These are phyloP conservation scores for Neurospora sp. DNA, from an alignment of 2,329 filamentous ascomycete species.

Conservation along the genomic window DNA sequence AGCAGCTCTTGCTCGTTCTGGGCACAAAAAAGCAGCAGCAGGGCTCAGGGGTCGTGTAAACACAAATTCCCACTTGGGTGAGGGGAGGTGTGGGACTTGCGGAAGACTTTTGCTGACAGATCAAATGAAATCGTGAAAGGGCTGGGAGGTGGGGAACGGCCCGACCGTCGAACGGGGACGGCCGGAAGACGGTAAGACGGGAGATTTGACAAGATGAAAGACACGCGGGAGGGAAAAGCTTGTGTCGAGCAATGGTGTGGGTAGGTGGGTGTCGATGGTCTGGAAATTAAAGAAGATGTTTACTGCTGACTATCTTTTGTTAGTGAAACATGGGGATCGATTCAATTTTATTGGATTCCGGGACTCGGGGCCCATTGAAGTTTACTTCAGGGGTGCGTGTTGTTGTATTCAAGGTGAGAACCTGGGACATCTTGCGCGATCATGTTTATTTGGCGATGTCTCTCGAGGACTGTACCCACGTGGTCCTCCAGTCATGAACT, in stretches of 20 bases:
- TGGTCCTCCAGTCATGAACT: not conserved
- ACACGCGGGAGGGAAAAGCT: not conserved
- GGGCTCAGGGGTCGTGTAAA: not conserved
- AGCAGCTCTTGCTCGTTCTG: not conserved
- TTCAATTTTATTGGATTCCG: not conserved
- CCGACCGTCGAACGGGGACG: not conserved
- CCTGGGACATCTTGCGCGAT: not conserved
- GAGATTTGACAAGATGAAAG: not conserved
- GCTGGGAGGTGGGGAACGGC: not conserved
- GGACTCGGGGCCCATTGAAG: not conserved
- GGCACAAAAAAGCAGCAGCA: not conserved
- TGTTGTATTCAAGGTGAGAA: not conserved
- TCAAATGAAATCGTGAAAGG: not conserved
- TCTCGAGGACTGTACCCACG: not conserved
- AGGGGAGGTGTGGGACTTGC: not conserved
- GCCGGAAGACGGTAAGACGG: not conserved
- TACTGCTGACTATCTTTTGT: not conserved
- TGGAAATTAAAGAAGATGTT: not conserved
- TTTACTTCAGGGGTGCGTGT: not conserved
- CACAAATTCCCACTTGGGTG: not conserved
- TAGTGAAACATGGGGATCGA: not conserved
- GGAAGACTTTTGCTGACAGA: not conserved
- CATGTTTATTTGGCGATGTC: not conserved
- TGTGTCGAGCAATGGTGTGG: not conserved
- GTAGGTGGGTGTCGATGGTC: not conserved